These are phyloP conservation scores for Mycena maculata DNA, from an alignment of 768 basidiomycete species.

Conservation along the genomic window DNA sequence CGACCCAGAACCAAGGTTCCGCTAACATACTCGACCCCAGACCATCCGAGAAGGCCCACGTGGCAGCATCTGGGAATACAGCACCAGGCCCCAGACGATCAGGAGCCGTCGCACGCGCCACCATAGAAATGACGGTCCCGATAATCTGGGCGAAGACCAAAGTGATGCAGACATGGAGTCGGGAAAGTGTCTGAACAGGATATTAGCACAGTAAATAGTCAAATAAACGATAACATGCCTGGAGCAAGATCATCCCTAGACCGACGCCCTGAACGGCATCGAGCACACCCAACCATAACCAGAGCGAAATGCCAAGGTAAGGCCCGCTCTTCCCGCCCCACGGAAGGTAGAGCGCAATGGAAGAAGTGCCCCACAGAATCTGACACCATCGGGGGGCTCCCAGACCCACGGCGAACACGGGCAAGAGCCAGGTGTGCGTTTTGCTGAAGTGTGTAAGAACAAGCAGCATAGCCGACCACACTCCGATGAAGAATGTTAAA, in stretches of 20 bases:
- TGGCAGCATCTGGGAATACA: slow-evolving; percentile 92
- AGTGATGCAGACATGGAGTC: slow-evolving; percentile 94
- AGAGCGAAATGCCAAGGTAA: slow-evolving; percentile 89
- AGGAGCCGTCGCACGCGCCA: slow-evolving; percentile 91
- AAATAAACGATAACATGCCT: slow-evolving; percentile 53
- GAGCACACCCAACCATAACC: slow-evolving; percentile 96
- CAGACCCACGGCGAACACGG: slow-evolving; percentile 94
- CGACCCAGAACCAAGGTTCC: slow-evolving; percentile 90
- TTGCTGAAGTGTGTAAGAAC: slow-evolving; percentile 90
- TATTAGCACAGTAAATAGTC: slow-evolving; percentile 31
- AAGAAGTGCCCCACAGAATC: slow-evolving; percentile 97
- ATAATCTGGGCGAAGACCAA: slow-evolving; percentile 91
- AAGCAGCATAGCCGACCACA: slow-evolving; percentile 83
- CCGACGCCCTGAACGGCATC: slow-evolving; percentile 96
- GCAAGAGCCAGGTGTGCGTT: slow-evolving; percentile 94
- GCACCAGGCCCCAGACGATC: slow-evolving; percentile 87
- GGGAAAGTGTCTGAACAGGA: slow-evolving; percentile 75
- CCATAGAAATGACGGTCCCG: slow-evolving; percentile 90
- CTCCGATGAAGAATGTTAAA: slow-evolving; percentile 84
- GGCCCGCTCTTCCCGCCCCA: slow-evolving; percentile 91
- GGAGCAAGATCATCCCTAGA: slow-evolving; percentile 89
- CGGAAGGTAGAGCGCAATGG: slow-evolving; percentile 90
- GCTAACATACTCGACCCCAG: slow-evolving; percentile 84
- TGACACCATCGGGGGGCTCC: slow-evolving; percentile 97
- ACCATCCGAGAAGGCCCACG: slow-evolving; percentile 87